phyloP scores from a whole-genome alignment of 371 early-diverging fungal genomes.

The Mucor velutinosus region DNA sequence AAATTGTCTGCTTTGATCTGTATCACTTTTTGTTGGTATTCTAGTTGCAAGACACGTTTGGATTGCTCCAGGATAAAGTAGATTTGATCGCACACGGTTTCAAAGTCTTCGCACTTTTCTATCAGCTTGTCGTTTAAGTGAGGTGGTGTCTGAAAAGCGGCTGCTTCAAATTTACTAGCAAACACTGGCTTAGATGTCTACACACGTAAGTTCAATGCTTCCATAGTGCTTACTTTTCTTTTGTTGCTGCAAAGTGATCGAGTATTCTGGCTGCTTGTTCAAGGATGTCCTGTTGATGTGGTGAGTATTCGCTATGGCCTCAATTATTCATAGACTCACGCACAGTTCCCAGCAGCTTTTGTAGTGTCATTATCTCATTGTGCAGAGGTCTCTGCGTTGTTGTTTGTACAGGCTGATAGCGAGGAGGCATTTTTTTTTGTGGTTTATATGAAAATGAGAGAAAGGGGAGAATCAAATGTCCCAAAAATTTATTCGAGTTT shows the following conservation, averaged over 20 bases:
- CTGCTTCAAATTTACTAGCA: constrained; percentile 28
- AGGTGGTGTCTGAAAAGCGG: constrained; percentile 24
- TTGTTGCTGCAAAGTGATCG: constrained; percentile 37
- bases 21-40: constrained; percentile 35
- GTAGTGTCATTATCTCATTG: constrained; percentile 34
- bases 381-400: constrained; percentile 37
- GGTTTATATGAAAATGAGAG: background rate
- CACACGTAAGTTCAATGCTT: background rate
- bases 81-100: constrained; percentile 51
- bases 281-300: constrained; percentile 38
- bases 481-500: background rate
- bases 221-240: constrained; percentile 25
- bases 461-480: background rate
- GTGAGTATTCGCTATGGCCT: no score
- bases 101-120: constrained; percentile 50
- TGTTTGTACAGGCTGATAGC: constrained; percentile 23
- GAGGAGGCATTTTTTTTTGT: constrained; percentile 29
- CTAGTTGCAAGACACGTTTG: constrained; percentile 41
- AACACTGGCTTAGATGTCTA: background rate
- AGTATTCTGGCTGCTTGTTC: constrained; percentile 47
- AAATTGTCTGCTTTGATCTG: constrained; percentile 15
- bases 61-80: constrained; percentile 49
- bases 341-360: constrained; percentile 38
- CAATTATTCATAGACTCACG: background rate
- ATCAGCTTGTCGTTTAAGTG: constrained; percentile 30